A percentile compares a stretch with the other conserved stretches of the same genome.
phyloP scores from a whole-genome alignment of 139 green algal genomes.

The Edaphochlamys debaryana region DNA sequence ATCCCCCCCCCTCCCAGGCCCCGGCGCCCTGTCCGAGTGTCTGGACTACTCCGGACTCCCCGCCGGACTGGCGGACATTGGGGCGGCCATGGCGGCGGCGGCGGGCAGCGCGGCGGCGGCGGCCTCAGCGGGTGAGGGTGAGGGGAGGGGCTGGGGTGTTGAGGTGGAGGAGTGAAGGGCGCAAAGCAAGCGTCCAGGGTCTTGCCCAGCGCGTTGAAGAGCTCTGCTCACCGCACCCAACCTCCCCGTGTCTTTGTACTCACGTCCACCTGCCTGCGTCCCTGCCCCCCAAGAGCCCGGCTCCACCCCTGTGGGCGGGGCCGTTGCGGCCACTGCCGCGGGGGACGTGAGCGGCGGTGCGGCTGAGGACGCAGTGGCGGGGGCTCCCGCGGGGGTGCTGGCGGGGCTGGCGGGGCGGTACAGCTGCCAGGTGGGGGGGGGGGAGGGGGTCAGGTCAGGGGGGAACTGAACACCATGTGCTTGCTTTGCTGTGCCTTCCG shows the following conservation, averaged over 20 bases:
- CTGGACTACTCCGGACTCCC: neutral
- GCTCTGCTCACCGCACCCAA: too few relatives aligned
- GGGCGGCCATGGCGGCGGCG: neutral
- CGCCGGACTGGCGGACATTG: neutral
- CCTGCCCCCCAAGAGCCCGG: too few relatives aligned
- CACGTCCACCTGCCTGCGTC: too few relatives aligned
- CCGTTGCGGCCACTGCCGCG: too few relatives aligned
- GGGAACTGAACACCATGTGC: too few relatives aligned
- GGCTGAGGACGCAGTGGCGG: neutral
- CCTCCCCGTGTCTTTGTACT: too few relatives aligned
- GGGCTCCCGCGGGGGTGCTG: neutral
- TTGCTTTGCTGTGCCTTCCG: too few relatives aligned
- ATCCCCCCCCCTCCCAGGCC: too few relatives aligned
- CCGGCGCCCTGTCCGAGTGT: slow-evolving; percentile 42
- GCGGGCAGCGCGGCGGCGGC: neutral
- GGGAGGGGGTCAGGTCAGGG: neutral
- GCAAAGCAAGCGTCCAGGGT: too few relatives aligned
- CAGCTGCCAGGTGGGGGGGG: neutral
- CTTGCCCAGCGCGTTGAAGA: too few relatives aligned
- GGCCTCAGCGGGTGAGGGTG: neutral
- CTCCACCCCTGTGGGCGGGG: too few relatives aligned
- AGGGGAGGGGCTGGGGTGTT: neutral
- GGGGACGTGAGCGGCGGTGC: neutral
- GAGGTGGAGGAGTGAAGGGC: too few relatives aligned
- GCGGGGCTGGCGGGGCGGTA: neutral